Evolutionary conservation across 495 filamentous ascomycete genomes (phyloP), one percentile per base, ranked within the genome.

Genomic region (Penicillium bovifimosum): DNA sequence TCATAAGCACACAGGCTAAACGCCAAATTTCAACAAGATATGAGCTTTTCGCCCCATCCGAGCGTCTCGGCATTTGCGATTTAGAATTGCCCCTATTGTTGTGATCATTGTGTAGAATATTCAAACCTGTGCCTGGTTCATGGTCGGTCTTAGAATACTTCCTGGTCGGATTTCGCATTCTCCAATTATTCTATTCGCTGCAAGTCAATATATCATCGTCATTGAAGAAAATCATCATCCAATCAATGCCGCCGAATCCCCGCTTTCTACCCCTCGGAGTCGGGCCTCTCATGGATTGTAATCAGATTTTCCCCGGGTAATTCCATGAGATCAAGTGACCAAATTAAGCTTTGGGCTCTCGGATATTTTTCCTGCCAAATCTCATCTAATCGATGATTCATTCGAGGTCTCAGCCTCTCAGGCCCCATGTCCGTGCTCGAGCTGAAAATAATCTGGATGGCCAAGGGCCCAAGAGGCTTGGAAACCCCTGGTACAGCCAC

Each of bases 261-360:
- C 45, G 45, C 47, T 33, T 24, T 34, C 18, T 41, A 16, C 36
- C 36, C 47, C 36, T 50, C 35, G 2, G 1, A 11, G 8, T 34
- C 0, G 2, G 32, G n/a, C 14, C 6, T 41, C 27, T n/a, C 40
- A 35, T 47, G 18, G 1, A 28, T 26, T 24, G 18, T 38, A 16
- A 36, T n/a, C n/a, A 47, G 9, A 11, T 28, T 26, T n/a, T n/a
- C n/a, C n/a, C n/a, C n/a, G n/a, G n/a, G n/a, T n/a, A n/a, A n/a
- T n/a, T n/a, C n/a, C n/a, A n/a, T n/a, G n/a, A 27, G 45, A 9
- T 47, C 45, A 47, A 47, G 45, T 47, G 45, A 47, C 47, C 9
- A 9, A 39, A 33, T 36, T 32, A 50, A 50, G 48, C 48, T 42
- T 50, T 32, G 40, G 28, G 38, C 38, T 24, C 46, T 48, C 32